Percentiles rank a stretch among this genome's conserved stretches.
These are phyloP conservation scores for Picea mariana DNA, from an alignment of 83 land plant genomes.

Conservation along the genomic window DNA sequence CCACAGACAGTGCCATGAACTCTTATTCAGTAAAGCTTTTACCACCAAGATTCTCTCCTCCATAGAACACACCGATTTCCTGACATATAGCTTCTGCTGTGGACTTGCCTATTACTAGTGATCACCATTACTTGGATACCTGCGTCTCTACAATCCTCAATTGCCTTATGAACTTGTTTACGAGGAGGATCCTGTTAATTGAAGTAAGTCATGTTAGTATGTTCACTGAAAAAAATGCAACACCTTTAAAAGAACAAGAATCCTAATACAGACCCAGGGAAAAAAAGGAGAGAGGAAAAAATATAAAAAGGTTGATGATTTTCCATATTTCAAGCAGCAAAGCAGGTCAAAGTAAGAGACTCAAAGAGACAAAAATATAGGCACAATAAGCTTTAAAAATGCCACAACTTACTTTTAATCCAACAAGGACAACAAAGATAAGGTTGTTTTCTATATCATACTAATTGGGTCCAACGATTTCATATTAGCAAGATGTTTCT, in stretches of 20 bases:
- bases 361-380: too few relatives aligned
- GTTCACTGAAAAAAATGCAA: too few relatives aligned
- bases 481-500: constrained; percentile 76
- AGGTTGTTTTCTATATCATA: constrained; percentile 73
- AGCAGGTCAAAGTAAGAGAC: too few relatives aligned
- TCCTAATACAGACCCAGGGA: too few relatives aligned
- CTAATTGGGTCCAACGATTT: constrained; percentile 72
- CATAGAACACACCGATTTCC: constrained; percentile 22
- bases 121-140: constrained; percentile 65
- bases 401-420: constrained; percentile 70
- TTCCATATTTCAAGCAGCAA: too few relatives aligned
- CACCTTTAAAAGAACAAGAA: too few relatives aligned
- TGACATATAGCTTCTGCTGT: constrained; percentile 64
- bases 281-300: too few relatives aligned
- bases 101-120: constrained; percentile 57
- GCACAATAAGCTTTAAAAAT: not conserved
- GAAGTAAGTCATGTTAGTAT: too few relatives aligned
- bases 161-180: constrained; percentile 44
- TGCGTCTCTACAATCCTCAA: constrained; percentile 55
- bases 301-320: not conserved
- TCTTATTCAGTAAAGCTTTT: constrained; percentile 57
- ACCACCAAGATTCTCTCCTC: constrained; percentile 18
- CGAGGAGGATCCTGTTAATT: constrained; percentile 54
- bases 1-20: constrained; percentile 37
- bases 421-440: constrained; percentile 81